These are phyloP conservation scores for Colletotrichum graminicola DNA, from an alignment of 2,329 filamentous ascomycete genomes.

Conservation along the genomic window DNA sequence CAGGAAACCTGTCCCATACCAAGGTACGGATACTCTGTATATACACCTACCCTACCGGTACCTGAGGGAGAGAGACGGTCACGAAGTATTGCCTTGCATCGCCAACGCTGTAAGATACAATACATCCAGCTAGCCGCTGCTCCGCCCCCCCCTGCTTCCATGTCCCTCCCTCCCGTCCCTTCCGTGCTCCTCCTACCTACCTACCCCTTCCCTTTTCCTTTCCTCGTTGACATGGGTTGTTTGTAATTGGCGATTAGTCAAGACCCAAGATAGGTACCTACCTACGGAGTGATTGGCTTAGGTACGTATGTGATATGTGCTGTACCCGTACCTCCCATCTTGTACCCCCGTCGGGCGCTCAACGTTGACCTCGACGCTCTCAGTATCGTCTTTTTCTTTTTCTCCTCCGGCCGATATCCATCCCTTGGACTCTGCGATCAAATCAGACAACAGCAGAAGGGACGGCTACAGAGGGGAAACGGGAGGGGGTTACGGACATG, in stretches of 20 bases:
- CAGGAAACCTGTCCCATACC: too few relatives aligned
- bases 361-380: not conserved
- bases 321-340: too few relatives aligned
- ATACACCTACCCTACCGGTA: too few relatives aligned
- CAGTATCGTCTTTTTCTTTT: not conserved
- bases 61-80: not conserved
- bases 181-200: not conserved
- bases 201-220: not conserved
- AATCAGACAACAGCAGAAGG: conserved; percentile 7
- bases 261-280: too few relatives aligned
- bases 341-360: too few relatives aligned
- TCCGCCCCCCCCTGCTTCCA: not conserved
- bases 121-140: not conserved
- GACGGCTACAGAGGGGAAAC: not conserved
- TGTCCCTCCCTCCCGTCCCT: not conserved
- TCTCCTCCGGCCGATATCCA: not conserved
- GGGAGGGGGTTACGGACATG: not conserved
- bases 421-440: conserved; percentile 27
- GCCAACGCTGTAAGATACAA: not conserved
- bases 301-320: too few relatives aligned
- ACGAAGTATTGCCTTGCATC: not conserved
- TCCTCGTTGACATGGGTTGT: too few relatives aligned
- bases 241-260: too few relatives aligned
- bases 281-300: too few relatives aligned
- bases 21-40: too few relatives aligned